These are phyloP conservation scores for Geranium rotundifolium DNA, from an alignment of 345 rosid genomes.

Conservation along the genomic window DNA sequence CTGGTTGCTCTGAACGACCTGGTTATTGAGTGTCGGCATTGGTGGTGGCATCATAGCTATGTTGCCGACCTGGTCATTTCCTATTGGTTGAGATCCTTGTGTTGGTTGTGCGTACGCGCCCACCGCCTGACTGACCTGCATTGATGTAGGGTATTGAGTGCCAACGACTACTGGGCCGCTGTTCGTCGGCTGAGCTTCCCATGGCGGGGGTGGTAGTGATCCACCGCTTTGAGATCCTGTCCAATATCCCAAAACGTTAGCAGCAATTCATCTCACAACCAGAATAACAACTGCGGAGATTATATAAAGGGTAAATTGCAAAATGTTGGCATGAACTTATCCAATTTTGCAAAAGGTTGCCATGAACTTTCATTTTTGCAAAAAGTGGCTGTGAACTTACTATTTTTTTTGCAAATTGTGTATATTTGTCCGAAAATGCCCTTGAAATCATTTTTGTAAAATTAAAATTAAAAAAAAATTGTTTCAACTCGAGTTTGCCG, in stretches of 20 bases:
- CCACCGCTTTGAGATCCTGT: conserved; percentile 42
- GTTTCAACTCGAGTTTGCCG: no score
- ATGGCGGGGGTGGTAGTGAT: conserved; percentile 73
- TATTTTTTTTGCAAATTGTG: no score
- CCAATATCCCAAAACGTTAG: conserved; percentile 16
- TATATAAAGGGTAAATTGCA: no score
- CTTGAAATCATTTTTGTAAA: no score
- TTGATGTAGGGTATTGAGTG: conserved; percentile 41
- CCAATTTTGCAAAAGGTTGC: no score
- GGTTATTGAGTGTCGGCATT: neutral
- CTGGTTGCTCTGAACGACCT: neutral
- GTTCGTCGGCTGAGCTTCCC: conserved; percentile 72
- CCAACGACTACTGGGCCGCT: conserved; percentile 31
- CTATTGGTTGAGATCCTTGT: neutral
- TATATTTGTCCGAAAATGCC: no score
- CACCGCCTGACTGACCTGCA: conserved; percentile 39
- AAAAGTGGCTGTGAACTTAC: no score
- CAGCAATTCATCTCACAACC: conserved; percentile 1
- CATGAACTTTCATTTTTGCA: no score
- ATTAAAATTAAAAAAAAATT: no score
- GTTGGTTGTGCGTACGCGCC: conserved; percentile 17
- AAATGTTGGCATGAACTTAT: no score
- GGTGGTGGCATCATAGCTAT: neutral
- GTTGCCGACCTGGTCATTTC: neutral
- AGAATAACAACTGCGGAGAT: neutral